A percentile compares a stretch with the other conserved stretches of the same genome.
Conservation (phyloP, 2,329 filamentous ascomycete genomes). For the Aspergillus bombycis region DNA sequence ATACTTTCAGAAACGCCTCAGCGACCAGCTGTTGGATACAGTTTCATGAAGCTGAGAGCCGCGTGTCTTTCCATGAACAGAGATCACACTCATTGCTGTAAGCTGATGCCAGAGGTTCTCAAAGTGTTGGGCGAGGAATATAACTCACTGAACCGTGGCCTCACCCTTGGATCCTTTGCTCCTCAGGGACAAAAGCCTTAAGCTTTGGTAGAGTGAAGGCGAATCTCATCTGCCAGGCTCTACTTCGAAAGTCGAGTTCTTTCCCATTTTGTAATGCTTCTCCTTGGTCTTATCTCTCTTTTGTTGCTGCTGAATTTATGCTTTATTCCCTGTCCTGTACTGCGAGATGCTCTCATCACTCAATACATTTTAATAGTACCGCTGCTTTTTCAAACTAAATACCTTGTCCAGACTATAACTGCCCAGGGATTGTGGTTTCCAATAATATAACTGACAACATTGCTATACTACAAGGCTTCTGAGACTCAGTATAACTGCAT, state of each 20-base stretch:
- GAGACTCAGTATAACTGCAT: too few relatives aligned
- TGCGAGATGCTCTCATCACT: not conserved
- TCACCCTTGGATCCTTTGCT: not conserved
- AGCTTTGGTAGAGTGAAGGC: not conserved
- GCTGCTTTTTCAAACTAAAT: not conserved
- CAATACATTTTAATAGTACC: not conserved
- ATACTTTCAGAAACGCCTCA: not conserved
- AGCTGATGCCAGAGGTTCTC: not conserved
- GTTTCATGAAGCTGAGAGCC: not conserved
- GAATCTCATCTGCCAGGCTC: not conserved
- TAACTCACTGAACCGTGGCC: not conserved
- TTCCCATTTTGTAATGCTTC: not conserved
- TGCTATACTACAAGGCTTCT: too few relatives aligned
- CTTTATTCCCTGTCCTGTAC: not conserved
- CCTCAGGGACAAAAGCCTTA: not conserved
- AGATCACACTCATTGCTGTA: not conserved
- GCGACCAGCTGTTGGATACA: not conserved
- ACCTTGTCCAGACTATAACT: not conserved
- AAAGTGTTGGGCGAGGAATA: accelerated
- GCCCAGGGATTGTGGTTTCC: accelerated
- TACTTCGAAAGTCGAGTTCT: not conserved
- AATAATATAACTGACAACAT: too few relatives aligned
- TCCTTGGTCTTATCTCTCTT: not conserved
- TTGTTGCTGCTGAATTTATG: too few relatives aligned
- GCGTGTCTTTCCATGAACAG: not conserved